phyloP scores from a whole-genome alignment of 164 flowering plant genomes.

The Umbellularia californica region DNA sequence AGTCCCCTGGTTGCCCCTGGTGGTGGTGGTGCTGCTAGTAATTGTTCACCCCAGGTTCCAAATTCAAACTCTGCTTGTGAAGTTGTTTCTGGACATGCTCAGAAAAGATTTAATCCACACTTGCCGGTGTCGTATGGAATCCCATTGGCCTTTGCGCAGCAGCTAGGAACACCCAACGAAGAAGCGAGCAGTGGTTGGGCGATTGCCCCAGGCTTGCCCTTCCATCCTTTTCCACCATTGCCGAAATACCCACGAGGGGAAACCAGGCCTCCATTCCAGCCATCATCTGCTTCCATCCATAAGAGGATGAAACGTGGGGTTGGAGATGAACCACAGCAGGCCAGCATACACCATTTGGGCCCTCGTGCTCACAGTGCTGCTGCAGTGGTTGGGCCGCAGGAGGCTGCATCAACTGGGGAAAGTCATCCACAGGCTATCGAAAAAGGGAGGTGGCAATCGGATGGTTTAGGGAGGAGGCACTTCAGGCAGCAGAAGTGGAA shows the following conservation, averaged over 20 bases:
- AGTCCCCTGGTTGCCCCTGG: slow-evolving; percentile 17
- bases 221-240: slow-evolving; percentile 85
- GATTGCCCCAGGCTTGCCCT: slow-evolving; percentile 67
- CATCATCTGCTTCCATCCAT: slow-evolving; percentile 12
- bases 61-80: slow-evolving; percentile 23
- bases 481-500: slow-evolving; percentile 70
- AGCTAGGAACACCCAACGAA: slow-evolving; percentile 43
- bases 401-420: slow-evolving; percentile 16
- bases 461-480: slow-evolving; percentile 50
- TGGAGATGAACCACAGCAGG: slow-evolving; percentile 22
- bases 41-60: slow-evolving; percentile 1
- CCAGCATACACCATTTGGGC: slow-evolving; percentile 10
- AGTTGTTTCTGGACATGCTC: slow-evolving; percentile 40
- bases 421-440: slow-evolving; percentile 20
- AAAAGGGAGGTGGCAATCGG: slow-evolving; percentile 27
- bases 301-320: slow-evolving; percentile 9
- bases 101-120: slow-evolving; percentile 46
- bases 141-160: slow-evolving; percentile 48
- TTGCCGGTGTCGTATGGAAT: slow-evolving; percentile 75
- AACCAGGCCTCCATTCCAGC: slow-evolving; percentile 11
- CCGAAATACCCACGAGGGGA: slow-evolving; percentile 49
- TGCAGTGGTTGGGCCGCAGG: slow-evolving; percentile 19
- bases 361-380: slow-evolving; percentile 27
- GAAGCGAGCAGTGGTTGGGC: slow-evolving; percentile 42
- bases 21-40: slow-evolving; percentile 16